Percentiles rank a stretch among this genome's conserved stretches.
phyloP scores from a whole-genome alignment of 139 green algal species.

The Deuterostichococcus epilithicus region DNA sequence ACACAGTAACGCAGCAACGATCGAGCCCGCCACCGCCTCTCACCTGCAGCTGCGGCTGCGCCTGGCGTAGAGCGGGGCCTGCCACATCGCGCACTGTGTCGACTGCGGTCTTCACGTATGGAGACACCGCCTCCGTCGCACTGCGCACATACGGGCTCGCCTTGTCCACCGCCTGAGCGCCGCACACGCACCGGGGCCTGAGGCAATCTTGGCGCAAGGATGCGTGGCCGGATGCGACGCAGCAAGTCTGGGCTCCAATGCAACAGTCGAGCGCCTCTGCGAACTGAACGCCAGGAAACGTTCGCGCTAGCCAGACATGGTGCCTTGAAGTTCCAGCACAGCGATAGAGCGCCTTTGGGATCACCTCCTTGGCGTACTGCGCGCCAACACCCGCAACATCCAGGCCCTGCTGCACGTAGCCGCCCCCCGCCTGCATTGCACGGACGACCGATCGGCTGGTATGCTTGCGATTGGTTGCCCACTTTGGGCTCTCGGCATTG shows the following conservation, averaged over 20 bases:
- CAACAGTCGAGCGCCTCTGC: too few species aligned
- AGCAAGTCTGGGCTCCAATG: neutral
- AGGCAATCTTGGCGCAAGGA: neutral
- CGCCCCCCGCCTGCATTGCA: constrained; percentile 12
- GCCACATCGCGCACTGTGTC: constrained; percentile 37
- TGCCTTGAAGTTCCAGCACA: neutral
- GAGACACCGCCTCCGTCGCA: constrained; percentile 34
- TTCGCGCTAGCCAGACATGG: neutral
- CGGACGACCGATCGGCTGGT: neutral
- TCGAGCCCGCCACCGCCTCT: neutral
- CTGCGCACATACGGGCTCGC: constrained; percentile 59
- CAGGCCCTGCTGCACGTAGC: constrained; percentile 28
- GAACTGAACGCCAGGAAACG: neutral
- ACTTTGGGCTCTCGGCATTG: neutral
- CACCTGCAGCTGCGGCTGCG: constrained; percentile 42
- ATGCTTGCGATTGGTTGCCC: neutral
- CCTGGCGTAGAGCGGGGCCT: constrained; percentile 43
- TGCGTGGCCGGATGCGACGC: constrained; percentile 3
- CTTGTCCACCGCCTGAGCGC: constrained; percentile 46
- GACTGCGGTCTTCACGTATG: constrained; percentile 38
- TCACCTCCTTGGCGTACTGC: constrained; percentile 17
- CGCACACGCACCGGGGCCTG: neutral
- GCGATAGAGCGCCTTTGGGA: neutral
- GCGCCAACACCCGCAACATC: constrained; percentile 16
- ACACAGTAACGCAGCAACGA: too few species aligned